phyloP scores from a whole-genome alignment of 78 protist species.

The Dictyostelium firmibasis region DNA sequence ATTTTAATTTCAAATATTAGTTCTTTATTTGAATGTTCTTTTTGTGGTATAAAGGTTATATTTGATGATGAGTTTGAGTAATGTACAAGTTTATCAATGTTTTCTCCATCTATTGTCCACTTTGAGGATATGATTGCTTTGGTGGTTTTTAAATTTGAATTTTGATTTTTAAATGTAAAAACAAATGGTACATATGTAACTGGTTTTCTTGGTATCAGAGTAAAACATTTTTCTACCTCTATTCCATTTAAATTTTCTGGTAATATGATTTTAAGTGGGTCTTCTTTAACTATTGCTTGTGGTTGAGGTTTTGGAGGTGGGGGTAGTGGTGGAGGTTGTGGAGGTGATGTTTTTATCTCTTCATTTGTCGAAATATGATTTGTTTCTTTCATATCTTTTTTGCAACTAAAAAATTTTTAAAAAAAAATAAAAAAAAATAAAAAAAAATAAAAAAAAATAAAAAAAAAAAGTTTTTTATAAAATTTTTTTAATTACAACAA shows the following conservation, averaged over 20 bases:
- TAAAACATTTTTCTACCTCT: not conserved
- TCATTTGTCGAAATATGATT: not conserved
- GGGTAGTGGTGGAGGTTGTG: not conserved
- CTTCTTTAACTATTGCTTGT: not conserved
- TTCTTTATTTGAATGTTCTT: not conserved
- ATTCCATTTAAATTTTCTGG: not conserved
- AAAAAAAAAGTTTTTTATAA: no score
- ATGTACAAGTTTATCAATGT: not conserved
- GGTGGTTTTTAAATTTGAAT: not conserved
- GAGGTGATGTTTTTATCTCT: not conserved
- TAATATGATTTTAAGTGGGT: not conserved
- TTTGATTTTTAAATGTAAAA: not conserved
- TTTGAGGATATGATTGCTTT: not conserved
- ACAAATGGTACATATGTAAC: constrained; percentile 2
- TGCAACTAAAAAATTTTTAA: no score
- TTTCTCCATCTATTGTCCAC: not conserved
- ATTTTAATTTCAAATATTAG: not conserved
- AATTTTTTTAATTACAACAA: no score
- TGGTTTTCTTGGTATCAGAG: not conserved
- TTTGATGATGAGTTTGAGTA: not conserved
- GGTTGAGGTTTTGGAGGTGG: not conserved
- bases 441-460: not conserved
- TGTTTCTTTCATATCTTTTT: not conserved
- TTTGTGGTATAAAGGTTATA: not conserved
- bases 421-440: not conserved